Conservation (phyloP, 495 filamentous ascomycete genomes). For the Aspergillus panamensis region DNA sequence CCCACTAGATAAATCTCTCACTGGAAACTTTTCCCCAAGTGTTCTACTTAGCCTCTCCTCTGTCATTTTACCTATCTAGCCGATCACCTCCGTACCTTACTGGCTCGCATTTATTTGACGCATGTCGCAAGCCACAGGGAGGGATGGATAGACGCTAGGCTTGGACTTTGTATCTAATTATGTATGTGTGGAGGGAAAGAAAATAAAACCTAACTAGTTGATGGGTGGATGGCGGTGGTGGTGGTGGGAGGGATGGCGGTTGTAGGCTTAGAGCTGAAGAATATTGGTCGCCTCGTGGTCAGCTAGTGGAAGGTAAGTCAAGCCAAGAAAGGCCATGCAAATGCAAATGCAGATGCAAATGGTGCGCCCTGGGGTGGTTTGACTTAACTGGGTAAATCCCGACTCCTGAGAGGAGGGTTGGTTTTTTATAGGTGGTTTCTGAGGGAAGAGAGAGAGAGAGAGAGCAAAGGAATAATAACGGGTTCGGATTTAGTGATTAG, state of each 20-base stretch:
- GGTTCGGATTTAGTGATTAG: no score
- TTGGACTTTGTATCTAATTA: no score
- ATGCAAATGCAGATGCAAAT: no score
- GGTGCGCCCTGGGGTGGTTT: no score
- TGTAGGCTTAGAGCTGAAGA: neutral
- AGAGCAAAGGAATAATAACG: no score
- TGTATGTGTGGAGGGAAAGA: neutral
- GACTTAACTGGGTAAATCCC: no score
- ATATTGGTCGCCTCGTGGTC: conserved; percentile 2
- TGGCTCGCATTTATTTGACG: conserved; percentile 8
- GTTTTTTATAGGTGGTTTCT: no score
- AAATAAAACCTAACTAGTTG: neutral
- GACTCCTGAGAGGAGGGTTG: no score
- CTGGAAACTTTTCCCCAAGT: no score
- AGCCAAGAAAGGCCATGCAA: neutral
- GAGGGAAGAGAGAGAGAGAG: no score
- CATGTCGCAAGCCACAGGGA: neutral
- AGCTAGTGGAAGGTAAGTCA: neutral
- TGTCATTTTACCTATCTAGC: neutral
- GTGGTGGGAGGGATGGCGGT: neutral
- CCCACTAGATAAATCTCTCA: no score
- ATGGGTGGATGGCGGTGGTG: neutral
- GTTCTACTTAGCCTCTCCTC: no score
- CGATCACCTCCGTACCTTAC: conserved; percentile 9
- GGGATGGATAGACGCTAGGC: neutral